A percentile compares a stretch with the other conserved stretches of the same genome.
Conservation (phyloP, 345 rosid genomes). For the Xanthoceras sorbifolium region DNA sequence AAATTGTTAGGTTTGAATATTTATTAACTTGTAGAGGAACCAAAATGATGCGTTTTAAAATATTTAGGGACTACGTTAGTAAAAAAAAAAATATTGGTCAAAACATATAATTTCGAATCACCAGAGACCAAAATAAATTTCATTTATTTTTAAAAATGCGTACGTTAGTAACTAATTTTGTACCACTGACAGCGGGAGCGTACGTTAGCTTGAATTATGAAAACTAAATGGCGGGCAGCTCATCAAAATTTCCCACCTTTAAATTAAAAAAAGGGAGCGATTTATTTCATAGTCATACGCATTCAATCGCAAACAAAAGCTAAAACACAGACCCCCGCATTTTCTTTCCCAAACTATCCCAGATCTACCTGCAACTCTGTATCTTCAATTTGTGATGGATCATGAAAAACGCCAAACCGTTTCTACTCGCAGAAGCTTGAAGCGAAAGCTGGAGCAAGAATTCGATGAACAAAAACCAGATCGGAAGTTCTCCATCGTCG, state of each 20-base stretch:
- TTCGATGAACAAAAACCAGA: conserved; percentile 24
- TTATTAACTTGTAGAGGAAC: too few species aligned
- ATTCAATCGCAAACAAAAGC: not conserved
- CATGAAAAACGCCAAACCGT: conserved; percentile 36
- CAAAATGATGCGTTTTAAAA: too few species aligned
- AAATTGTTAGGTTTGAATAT: too few species aligned
- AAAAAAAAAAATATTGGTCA: too few species aligned
- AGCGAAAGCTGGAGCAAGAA: conserved; percentile 51
- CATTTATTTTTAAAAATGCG: too few species aligned
- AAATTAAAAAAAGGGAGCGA: not conserved
- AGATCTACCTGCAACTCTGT: not conserved
- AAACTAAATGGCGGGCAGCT: not conserved
- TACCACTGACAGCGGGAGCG: not conserved
- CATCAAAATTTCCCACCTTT: not conserved
- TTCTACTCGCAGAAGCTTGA: conserved; percentile 46
- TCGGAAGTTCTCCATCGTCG: conserved; percentile 30
- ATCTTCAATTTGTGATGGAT: conserved; percentile 38
- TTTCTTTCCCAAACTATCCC: conserved; percentile 19
- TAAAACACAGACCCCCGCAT: not conserved
- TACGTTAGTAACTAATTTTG: not conserved
- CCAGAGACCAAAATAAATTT: too few species aligned
- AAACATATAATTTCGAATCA: too few species aligned
- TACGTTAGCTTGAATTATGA: not conserved
- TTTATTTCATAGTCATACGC: not conserved
- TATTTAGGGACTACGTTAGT: too few species aligned